Percentiles rank a stretch among this genome's conserved stretches.
Evolutionary conservation across 2,329 filamentous ascomycete genomes (phyloP).

Genomic region (Ophiostoma piceae): DNA sequence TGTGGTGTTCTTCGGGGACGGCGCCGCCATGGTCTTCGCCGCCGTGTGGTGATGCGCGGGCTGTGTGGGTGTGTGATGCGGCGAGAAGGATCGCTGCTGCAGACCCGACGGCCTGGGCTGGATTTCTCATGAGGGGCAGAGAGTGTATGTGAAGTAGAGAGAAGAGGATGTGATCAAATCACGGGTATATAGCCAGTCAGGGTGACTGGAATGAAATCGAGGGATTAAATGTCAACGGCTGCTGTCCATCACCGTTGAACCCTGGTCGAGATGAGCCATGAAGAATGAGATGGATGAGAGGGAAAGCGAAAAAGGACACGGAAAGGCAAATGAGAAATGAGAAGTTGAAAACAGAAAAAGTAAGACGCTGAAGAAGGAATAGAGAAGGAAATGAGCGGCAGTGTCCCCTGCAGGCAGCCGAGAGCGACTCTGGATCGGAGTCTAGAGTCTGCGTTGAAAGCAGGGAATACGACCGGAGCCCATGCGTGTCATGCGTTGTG

Average conservation of each 20-base stretch:
- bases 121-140: not conserved
- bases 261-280: conserved; percentile 3
- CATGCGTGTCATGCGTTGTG: not conserved
- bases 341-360: not conserved
- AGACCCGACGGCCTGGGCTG: conserved; percentile 5
- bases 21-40: conserved; percentile 13
- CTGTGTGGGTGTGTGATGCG: not conserved
- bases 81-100: conserved; percentile 6
- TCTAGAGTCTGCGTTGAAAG: not conserved
- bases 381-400: not conserved
- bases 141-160: not conserved
- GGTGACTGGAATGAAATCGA: not conserved
- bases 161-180: not conserved
- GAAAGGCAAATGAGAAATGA: not conserved
- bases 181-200: not conserved
- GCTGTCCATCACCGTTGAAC: conserved; percentile 4
- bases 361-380: not conserved
- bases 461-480: not conserved
- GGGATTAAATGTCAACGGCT: not conserved
- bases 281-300: not conserved
- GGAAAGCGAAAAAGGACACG: not conserved
- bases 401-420: conserved; percentile 1
- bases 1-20: not conserved
- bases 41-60: not conserved
- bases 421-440: not conserved